Evolutionary conservation across 768 basidiomycete genomes (phyloP), one percentile per base, ranked within the genome.

Genomic region (Leccinellum rugosiceps): DNA sequence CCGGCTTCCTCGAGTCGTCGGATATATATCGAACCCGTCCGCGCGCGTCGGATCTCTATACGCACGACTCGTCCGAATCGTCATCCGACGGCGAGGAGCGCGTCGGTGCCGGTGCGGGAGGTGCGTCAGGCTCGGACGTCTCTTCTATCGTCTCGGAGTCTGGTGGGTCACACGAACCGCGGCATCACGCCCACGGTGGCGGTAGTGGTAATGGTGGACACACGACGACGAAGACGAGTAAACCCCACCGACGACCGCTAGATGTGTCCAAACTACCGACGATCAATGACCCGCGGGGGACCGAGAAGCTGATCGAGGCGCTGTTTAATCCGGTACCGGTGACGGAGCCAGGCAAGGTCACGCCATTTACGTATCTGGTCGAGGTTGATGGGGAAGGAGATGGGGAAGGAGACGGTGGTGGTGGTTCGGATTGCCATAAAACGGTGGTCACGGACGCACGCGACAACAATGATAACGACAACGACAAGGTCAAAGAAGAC

Each of bases 251-350:
- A 26, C 57, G 67, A 7, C 70, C 64, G 3, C 66, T 75, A 21
- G 70, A 77, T 43, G 54, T 70, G 10, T 62, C 72, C 56, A 65
- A 65, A 25, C 76, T 88, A 7, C 83, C 84, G 2, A 66, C 73
- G 17, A 80, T 82, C 4, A 78, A 80, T 59, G 85, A 86, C 1
- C 79, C 85, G 2, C 80, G 81, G 51, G 82, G 83, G 14, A 91
- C 89, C 0, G 88, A 89, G 67, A 77, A 77, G 35, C 77, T 92
- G 43, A 91, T 92, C 65, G 90, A 92, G 55, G 84, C 87, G 6
- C 68, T 92, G 25, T 92, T 92, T 68, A 92, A 92, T 63, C 90
- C 90, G 2, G 77, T 78, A 2, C 79, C 77, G 2, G 81, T 81
- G 9, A 74, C 73, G 2, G 61, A 62, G 5, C 58, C 55, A 1